A percentile compares a stretch with the other conserved stretches of the same genome.
These are phyloP conservation scores for Calonectria pauciramosa DNA, from an alignment of 2,329 filamentous ascomycete species.

Conservation along the genomic window DNA sequence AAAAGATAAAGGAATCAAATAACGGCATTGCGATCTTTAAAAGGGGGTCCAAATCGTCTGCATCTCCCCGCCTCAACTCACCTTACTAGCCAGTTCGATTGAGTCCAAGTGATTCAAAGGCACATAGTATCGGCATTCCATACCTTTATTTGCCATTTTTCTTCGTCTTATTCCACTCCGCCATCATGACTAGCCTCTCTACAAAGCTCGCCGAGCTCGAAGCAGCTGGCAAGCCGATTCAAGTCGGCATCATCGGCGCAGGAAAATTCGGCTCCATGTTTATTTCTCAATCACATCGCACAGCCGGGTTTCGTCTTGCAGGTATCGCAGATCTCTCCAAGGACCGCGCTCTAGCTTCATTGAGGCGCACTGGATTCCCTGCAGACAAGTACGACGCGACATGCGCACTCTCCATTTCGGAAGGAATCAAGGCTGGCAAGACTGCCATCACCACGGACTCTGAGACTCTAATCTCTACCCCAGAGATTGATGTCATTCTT, in stretches of 20 bases:
- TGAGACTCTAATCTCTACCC: slow-evolving; percentile 55
- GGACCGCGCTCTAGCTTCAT: slow-evolving; percentile 55
- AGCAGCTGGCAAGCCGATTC: slow-evolving; percentile 54
- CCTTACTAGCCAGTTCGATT: background rate
- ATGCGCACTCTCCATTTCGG: slow-evolving; percentile 50
- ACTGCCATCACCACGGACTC: slow-evolving; percentile 59
- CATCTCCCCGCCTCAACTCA: background rate
- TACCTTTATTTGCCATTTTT: background rate
- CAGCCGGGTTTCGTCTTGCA: slow-evolving; percentile 57
- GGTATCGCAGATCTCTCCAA: slow-evolving; percentile 59
- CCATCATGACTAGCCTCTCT: slow-evolving; percentile 55
- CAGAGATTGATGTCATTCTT: slow-evolving; percentile 59
- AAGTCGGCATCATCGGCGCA: slow-evolving; percentile 60
- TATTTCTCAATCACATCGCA: slow-evolving; percentile 60
- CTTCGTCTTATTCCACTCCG: background rate
- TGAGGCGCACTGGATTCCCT: slow-evolving; percentile 57
- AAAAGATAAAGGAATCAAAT: background rate
- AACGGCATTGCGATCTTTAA: background rate
- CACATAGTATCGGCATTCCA: background rate
- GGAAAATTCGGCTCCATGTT: slow-evolving; percentile 64
- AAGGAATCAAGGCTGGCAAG: slow-evolving; percentile 56
- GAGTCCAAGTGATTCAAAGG: background rate
- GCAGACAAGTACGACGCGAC: slow-evolving; percentile 54
- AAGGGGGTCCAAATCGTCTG: background rate
- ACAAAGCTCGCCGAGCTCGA: slow-evolving; percentile 57